Conservation (phyloP, 23 red algal genomes). For the Chondrus crispus region DNA sequence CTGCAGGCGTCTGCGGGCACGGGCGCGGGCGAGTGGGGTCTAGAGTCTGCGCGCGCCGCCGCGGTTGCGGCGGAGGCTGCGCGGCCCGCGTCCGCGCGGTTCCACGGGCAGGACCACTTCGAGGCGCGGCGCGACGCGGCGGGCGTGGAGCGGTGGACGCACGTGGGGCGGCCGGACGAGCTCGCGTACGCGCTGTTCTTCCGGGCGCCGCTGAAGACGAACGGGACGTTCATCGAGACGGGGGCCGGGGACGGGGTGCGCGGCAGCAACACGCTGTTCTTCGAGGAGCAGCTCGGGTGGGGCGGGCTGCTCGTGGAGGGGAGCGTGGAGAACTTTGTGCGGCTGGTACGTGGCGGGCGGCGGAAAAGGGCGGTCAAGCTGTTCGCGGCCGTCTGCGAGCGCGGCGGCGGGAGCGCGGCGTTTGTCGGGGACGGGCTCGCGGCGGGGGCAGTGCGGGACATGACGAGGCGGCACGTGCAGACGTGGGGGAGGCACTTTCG, state of each 20-base stretch:
- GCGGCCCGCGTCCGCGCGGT: neutral
- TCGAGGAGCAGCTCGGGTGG: conserved; percentile 59
- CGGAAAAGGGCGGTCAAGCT: neutral
- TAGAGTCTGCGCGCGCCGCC: neutral
- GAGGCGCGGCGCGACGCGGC: neutral
- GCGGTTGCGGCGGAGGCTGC: neutral
- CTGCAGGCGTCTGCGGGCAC: neutral
- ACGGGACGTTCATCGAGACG: conserved; percentile 54
- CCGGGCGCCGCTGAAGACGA: neutral
- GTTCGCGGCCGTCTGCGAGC: conserved; percentile 7
- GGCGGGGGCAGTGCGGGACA: conserved; percentile 11
- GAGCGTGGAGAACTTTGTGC: neutral
- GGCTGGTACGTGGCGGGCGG: neutral
- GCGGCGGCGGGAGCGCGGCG: neutral
- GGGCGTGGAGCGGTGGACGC: neutral
- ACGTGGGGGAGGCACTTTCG: conserved; percentile 9
- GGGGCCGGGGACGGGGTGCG: conserved; percentile 49
- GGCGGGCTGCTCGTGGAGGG: conserved; percentile 50
- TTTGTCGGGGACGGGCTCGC: conserved; percentile 36
- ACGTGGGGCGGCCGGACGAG: conserved; percentile 26
- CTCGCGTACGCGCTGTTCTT: conserved; percentile 21
- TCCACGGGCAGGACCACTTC: neutral
- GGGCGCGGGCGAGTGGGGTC: neutral
- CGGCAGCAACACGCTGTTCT: conserved; percentile 45
- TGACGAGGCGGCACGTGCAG: neutral